These are phyloP conservation scores for Cystobasidium tubakii DNA, from an alignment of 768 basidiomycete species.

Conservation along the genomic window DNA sequence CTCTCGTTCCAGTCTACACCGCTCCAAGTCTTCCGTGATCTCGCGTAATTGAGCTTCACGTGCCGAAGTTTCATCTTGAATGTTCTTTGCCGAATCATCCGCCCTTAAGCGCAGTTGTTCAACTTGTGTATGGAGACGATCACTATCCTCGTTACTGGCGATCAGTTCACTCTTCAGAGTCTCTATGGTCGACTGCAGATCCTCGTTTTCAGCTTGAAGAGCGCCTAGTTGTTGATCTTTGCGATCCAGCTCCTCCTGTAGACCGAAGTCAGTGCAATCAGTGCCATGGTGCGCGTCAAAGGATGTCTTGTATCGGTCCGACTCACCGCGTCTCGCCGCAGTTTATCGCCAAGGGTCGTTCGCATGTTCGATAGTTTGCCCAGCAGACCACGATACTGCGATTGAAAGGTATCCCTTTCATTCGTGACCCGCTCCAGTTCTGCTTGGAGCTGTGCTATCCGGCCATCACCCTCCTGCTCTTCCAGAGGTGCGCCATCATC, in stretches of 20 bases:
- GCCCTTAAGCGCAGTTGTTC: constrained; percentile 49
- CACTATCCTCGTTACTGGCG: constrained; percentile 67
- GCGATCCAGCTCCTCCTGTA: constrained; percentile 94
- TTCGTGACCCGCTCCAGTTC: constrained; percentile 69
- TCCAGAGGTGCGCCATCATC: not conserved
- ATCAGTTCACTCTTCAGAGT: constrained; percentile 76
- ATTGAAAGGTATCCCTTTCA: constrained; percentile 80
- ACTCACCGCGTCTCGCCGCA: constrained; percentile 91
- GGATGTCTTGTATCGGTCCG: not conserved
- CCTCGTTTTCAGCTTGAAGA: constrained; percentile 69
- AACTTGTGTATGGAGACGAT: constrained; percentile 64
- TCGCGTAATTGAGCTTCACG: constrained; percentile 78
- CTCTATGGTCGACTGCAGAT: constrained; percentile 64
- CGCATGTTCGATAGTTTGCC: constrained; percentile 89
- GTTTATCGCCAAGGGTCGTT: constrained; percentile 82
- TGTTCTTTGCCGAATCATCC: constrained; percentile 46
- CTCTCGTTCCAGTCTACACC: constrained; percentile 72
- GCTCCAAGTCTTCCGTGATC: constrained; percentile 76
- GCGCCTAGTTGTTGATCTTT: constrained; percentile 76
- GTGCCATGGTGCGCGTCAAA: not conserved
- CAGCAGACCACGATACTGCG: constrained; percentile 78
- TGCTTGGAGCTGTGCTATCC: constrained; percentile 56
- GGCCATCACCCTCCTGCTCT: not conserved
- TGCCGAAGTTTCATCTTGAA: constrained; percentile 62
- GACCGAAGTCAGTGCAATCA: not conserved